Conservation (phyloP, 2,329 filamentous ascomycete species). For the Rachicladosporium sp. region DNA sequence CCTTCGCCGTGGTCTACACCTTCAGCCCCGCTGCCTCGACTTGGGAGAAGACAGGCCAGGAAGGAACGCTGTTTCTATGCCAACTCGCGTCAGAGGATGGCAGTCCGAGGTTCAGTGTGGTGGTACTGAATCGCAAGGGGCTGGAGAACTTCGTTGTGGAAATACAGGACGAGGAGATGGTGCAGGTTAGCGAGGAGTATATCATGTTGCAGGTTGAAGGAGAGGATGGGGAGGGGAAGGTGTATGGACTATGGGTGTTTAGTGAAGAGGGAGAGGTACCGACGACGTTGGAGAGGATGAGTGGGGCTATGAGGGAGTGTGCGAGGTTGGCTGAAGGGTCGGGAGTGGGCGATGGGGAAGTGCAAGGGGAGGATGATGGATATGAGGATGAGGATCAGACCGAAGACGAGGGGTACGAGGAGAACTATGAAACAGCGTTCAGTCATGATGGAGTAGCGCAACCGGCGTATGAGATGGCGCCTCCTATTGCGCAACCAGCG, state of each 20-base stretch:
- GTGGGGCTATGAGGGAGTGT: conserved; percentile 42
- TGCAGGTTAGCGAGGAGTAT: conserved; percentile 43
- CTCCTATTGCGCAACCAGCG: not conserved
- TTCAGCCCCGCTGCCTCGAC: conserved; percentile 52
- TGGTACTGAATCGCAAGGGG: conserved; percentile 37
- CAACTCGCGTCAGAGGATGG: conserved; percentile 32
- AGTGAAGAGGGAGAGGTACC: conserved; percentile 42
- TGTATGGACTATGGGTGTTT: conserved; percentile 54
- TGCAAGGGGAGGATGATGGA: conserved; percentile 28
- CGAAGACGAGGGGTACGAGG: conserved; percentile 17
- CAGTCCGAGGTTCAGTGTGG: conserved; percentile 29
- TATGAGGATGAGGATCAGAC: conserved; percentile 23
- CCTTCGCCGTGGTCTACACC: conserved; percentile 75
- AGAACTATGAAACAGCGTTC: too few species aligned
- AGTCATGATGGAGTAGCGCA: not conserved
- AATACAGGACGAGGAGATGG: conserved; percentile 29
- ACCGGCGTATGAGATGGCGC: conserved; percentile 2
- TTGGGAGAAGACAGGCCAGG: conserved; percentile 79
- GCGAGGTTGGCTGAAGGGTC: conserved; percentile 20
- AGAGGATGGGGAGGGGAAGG: conserved; percentile 22
- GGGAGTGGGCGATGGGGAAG: conserved; percentile 36
- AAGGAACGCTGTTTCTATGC: conserved; percentile 84
- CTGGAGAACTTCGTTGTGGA: conserved; percentile 36
- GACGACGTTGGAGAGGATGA: conserved; percentile 34
- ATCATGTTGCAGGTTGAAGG: conserved; percentile 44